These are phyloP conservation scores for Solanum hybrid DNA, from an alignment of 305 asterid genomes.

Conservation along the genomic window DNA sequence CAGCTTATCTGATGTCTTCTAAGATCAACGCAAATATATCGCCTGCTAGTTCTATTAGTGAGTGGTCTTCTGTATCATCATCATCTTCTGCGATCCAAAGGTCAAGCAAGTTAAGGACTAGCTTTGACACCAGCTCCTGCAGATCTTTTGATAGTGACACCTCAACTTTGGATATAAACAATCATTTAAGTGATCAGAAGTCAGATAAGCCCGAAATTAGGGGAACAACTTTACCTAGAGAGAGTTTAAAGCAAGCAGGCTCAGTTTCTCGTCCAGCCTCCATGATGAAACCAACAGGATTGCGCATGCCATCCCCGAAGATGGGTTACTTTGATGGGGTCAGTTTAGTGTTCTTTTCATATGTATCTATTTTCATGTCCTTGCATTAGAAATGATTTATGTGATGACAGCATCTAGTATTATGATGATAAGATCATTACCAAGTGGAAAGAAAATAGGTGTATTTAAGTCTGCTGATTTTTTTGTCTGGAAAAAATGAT, in stretches of 20 bases:
- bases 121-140: conserved; percentile 53
- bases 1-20: conserved; percentile 43
- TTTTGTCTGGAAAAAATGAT: not conserved
- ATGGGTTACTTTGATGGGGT: conserved; percentile 98
- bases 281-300: conserved; percentile 55
- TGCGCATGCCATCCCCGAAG: conserved; percentile 88
- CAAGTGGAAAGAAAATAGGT: not conserved
- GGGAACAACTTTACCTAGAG: conserved; percentile 21
- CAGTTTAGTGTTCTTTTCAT: conserved; percentile 22
- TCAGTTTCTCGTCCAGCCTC: conserved; percentile 39
- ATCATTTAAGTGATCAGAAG: conserved; percentile 25
- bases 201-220: conserved; percentile 26
- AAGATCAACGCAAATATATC: conserved; percentile 59
- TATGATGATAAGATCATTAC: conserved; percentile 1
- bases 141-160: conserved; percentile 39
- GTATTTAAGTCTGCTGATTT: not conserved
- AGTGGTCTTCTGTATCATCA: conserved; percentile 89
- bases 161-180: conserved; percentile 24
- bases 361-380: not conserved
- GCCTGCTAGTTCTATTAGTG: conserved; percentile 90
- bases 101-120: conserved; percentile 46
- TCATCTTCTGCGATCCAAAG: conserved; percentile 53
- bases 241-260: conserved; percentile 28
- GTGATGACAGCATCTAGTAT: not conserved
- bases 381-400: not conserved